Conservation (phyloP, 2,329 filamentous ascomycete genomes). For the Pseudomassariella vexata region DNA sequence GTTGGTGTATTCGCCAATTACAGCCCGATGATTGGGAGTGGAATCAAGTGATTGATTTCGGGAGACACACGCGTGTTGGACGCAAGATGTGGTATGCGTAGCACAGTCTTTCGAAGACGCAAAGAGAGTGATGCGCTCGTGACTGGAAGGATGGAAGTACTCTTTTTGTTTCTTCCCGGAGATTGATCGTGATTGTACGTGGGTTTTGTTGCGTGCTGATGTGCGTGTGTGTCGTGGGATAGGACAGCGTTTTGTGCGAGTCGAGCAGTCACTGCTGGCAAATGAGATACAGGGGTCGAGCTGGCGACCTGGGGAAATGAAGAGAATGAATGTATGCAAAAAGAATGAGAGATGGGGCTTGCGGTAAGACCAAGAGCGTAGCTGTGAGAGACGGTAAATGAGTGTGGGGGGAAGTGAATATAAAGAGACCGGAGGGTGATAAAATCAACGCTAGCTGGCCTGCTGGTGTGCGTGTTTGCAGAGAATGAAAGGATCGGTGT, state of each 20-base stretch:
- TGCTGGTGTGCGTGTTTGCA: too few relatives aligned
- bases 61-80: not conserved
- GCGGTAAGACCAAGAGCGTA: constrained; percentile 9
- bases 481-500: too few relatives aligned
- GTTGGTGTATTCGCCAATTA: not conserved
- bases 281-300: constrained; percentile 13
- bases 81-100: constrained; percentile 2
- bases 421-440: too few relatives aligned
- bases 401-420: constrained; percentile 10
- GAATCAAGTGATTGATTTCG: constrained; percentile 11
- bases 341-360: constrained; percentile 12
- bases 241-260: constrained; percentile 10
- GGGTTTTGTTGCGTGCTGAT: constrained; percentile 7
- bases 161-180: constrained; percentile 5
- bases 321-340: constrained; percentile 20
- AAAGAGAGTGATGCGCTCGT: constrained; percentile 18
- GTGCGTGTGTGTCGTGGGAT: constrained; percentile 15
- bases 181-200: constrained; percentile 10
- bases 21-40: not conserved
- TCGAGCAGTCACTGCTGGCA: constrained; percentile 5
- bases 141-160: constrained; percentile 11
- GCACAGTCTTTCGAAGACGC: constrained; percentile 25
- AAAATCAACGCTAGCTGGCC: too few relatives aligned
- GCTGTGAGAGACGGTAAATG: constrained; percentile 5
- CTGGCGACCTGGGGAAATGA: constrained; percentile 21